Percentiles rank a stretch among this genome's conserved stretches.
These are phyloP conservation scores for Lipomyces yamadae DNA, from an alignment of 805 yeast species.

Conservation along the genomic window DNA sequence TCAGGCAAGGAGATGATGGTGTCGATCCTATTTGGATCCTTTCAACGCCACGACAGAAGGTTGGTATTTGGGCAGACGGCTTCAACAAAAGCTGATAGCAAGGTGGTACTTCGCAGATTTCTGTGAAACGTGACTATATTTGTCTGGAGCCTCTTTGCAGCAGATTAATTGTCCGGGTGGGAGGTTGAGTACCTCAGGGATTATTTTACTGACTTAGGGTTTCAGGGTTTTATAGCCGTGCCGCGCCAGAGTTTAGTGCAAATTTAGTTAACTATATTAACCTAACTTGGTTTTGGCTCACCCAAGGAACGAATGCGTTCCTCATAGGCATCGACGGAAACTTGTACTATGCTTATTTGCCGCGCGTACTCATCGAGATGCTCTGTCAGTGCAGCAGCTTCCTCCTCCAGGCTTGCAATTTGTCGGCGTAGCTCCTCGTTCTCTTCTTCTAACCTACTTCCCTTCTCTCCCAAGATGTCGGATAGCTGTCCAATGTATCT, in stretches of 20 bases:
- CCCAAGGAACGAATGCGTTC: neutral
- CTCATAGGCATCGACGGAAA: neutral
- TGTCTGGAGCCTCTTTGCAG: too few relatives aligned
- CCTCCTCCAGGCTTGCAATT: neutral
- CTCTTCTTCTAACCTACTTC: neutral
- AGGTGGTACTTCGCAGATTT: neutral
- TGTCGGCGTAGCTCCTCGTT: neutral
- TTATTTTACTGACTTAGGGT: too few relatives aligned
- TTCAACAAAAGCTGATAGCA: neutral
- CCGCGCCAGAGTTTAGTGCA: too few relatives aligned
- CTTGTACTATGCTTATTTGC: neutral
- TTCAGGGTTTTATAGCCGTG: too few relatives aligned
- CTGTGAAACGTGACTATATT: neutral
- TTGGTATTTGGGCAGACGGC: neutral
- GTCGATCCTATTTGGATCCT: neutral
- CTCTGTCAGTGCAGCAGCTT: neutral
- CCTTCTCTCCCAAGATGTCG: conserved; percentile 1
- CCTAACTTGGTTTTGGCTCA: too few relatives aligned
- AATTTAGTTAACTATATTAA: too few relatives aligned
- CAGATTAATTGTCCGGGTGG: too few relatives aligned
- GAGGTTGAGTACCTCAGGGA: too few relatives aligned
- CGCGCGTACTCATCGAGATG: neutral
- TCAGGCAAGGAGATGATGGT: neutral
- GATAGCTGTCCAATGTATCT: neutral
- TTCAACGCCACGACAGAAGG: neutral